A percentile compares a stretch with the other conserved stretches of the same genome.
phyloP scores from a whole-genome alignment of 2,329 filamentous ascomycete genomes.

The Thelonectria discophora region DNA sequence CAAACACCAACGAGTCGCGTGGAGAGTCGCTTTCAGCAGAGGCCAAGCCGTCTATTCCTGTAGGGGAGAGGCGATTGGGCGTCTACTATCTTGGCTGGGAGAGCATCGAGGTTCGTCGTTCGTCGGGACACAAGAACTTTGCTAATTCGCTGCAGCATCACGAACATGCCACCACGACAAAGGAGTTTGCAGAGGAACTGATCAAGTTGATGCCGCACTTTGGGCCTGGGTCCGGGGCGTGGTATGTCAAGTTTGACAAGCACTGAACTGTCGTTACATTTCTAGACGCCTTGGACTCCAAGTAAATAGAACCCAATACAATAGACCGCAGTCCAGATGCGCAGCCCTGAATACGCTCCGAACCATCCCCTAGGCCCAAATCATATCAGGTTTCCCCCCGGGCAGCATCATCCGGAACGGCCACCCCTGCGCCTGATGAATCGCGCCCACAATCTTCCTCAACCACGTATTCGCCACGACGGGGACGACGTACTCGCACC shows the following conservation, averaged over 20 bases:
- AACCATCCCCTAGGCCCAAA: slow-evolving; percentile 22
- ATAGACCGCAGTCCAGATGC: too few species aligned
- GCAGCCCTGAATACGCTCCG: too few species aligned
- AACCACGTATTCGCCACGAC: slow-evolving; percentile 44
- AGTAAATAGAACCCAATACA: too few species aligned
- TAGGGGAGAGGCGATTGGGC: slow-evolving; percentile 21
- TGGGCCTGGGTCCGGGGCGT: slow-evolving; percentile 29
- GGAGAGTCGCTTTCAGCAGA: slow-evolving; percentile 4
- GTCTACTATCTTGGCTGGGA: slow-evolving; percentile 35
- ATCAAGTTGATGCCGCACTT: slow-evolving; percentile 27
- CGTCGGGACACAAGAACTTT: too few species aligned
- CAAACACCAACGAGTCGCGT: slow-evolving; percentile 25
- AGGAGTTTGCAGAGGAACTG: slow-evolving; percentile 31
- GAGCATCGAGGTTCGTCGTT: slow-evolving; percentile 31
- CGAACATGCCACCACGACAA: slow-evolving; percentile 25
- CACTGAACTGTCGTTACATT: not conserved
- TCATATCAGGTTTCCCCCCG: slow-evolving; percentile 39
- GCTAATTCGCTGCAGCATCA: slow-evolving; percentile 25
- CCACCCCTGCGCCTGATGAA: slow-evolving; percentile 42
- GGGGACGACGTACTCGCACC: slow-evolving; percentile 46
- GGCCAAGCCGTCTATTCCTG: not conserved
- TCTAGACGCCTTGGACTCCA: too few species aligned
- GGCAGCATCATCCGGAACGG: slow-evolving; percentile 47
- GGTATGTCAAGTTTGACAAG: slow-evolving; percentile 30
- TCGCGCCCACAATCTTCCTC: slow-evolving; percentile 36